Conservation (phyloP, 2,329 filamentous ascomycete genomes). For the Penicillium brevicompactum region DNA sequence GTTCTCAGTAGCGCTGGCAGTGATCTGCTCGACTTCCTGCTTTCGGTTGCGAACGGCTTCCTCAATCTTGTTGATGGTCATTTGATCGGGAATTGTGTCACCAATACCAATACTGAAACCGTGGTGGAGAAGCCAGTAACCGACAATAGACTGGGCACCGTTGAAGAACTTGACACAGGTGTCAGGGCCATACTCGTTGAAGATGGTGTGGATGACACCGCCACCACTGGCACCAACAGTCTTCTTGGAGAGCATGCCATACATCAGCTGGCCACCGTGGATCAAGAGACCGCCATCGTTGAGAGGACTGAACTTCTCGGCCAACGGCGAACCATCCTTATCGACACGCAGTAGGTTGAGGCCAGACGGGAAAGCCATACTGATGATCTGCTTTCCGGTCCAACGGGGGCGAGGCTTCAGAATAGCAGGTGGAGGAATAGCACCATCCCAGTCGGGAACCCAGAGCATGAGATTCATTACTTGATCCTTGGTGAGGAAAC, state of each 20-base stretch:
- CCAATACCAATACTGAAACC: conserved; percentile 98
- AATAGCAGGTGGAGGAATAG: conserved; percentile 91
- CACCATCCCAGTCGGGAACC: conserved; percentile 96
- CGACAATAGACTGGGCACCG: conserved; percentile 89
- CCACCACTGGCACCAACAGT: conserved; percentile 85
- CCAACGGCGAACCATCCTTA: conserved; percentile 60
- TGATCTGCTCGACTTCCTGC: conserved; percentile 74
- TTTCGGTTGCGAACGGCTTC: conserved; percentile 80
- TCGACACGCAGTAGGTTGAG: conserved; percentile 73
- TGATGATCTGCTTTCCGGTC: conserved; percentile 98
- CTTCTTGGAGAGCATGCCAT: conserved; percentile 90
- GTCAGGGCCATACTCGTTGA: conserved; percentile 86
- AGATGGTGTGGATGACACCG: conserved; percentile 93
- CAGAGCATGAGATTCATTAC: conserved; percentile 98
- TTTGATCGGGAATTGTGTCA: conserved; percentile 89
- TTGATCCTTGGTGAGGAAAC: conserved; percentile 84
- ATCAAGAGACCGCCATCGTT: conserved; percentile 80
- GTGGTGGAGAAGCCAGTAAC: conserved; percentile 95
- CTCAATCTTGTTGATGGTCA: conserved; percentile 83
- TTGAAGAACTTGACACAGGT: conserved; percentile 95
- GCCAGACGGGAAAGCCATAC: conserved; percentile 83
- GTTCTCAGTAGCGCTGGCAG: conserved; percentile 78
- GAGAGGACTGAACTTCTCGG: conserved; percentile 60
- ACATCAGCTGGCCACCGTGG: conserved; percentile 84
- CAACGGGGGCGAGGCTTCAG: conserved; percentile 88